Evolutionary conservation across 2,329 filamentous ascomycete genomes (phyloP).

Genomic region (Ophiosphaerella narmari): DNA sequence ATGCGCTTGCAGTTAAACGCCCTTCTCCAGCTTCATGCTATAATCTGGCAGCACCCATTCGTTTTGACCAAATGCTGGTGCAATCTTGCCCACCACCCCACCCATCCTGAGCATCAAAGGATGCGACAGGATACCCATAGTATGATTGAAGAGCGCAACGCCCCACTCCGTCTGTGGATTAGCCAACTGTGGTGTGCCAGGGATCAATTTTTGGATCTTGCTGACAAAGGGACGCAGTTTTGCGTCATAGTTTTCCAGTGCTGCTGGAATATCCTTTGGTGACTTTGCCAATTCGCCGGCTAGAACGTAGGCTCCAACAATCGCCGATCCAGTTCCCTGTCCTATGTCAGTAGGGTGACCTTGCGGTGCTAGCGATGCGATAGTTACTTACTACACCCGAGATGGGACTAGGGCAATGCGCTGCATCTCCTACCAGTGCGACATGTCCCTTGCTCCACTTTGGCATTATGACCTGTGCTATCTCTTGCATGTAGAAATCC

Average conservation of each 20-base stretch:
- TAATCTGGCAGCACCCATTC: constrained; percentile 20
- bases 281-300: constrained; percentile 42
- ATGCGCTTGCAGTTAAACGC: no score
- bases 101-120: constrained; percentile 12
- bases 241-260: constrained; percentile 29
- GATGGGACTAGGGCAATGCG: constrained; percentile 43
- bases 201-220: constrained; percentile 28
- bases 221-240: constrained; percentile 24
- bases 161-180: constrained; percentile 35
- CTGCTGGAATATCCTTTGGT: constrained; percentile 23
- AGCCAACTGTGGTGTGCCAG: constrained; percentile 27
- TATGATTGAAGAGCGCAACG: constrained; percentile 20
- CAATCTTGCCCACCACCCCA: constrained; percentile 11
- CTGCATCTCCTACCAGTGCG: constrained; percentile 48
- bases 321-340: constrained; percentile 38
- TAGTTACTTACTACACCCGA: constrained; percentile 27
- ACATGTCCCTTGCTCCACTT: constrained; percentile 42
- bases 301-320: constrained; percentile 47
- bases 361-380: background rate
- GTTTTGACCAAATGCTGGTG: constrained; percentile 22
- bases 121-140: constrained; percentile 21
- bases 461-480: constrained; percentile 47
- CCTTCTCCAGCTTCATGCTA: constrained; percentile 17
- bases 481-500: constrained; percentile 53
- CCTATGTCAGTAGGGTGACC: constrained; percentile 1